phyloP scores from a whole-genome alignment of 805 yeast species.

The Metschnikowia lunata region DNA sequence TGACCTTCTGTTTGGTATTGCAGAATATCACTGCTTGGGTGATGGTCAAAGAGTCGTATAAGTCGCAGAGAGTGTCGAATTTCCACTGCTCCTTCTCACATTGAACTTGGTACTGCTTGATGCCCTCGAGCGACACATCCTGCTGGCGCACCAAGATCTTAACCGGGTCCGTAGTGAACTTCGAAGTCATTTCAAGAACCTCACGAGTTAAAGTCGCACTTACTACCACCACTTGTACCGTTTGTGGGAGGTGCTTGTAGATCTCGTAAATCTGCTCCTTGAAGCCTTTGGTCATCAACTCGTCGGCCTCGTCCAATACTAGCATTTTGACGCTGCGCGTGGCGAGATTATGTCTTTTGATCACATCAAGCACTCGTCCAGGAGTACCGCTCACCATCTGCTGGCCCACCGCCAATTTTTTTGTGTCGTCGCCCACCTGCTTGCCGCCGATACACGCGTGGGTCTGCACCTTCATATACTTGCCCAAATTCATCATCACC shows the following conservation, averaged over 20 bases:
- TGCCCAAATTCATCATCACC: slow-evolving; percentile 83
- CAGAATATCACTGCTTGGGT: slow-evolving; percentile 98
- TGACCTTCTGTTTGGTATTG: slow-evolving; percentile 94
- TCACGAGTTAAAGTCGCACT: slow-evolving; percentile 93
- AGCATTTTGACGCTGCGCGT: slow-evolving; percentile 81
- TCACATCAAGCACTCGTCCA: slow-evolving; percentile 89
- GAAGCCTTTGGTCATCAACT: slow-evolving; percentile 87
- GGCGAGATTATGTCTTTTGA: slow-evolving; percentile 71
- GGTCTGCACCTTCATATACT: slow-evolving; percentile 77
- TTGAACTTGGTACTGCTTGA: slow-evolving; percentile 84
- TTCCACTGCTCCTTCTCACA: slow-evolving; percentile 93
- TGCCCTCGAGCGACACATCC: slow-evolving; percentile 90
- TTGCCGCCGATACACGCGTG: slow-evolving; percentile 96
- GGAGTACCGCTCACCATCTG: slow-evolving; percentile 97
- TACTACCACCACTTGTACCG: slow-evolving; percentile 88
- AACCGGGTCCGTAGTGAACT: slow-evolving; percentile 90
- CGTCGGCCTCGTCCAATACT: slow-evolving; percentile 96
- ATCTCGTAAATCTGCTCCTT: slow-evolving; percentile 93
- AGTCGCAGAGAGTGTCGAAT: slow-evolving; percentile 89
- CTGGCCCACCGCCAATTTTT: slow-evolving; percentile 70
- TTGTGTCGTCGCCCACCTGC: slow-evolving; percentile 73
- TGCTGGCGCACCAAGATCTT: slow-evolving; percentile 93
- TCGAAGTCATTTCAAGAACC: slow-evolving; percentile 85
- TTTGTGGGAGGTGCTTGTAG: slow-evolving; percentile 75
- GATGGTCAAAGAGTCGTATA: slow-evolving; percentile 90